phyloP scores from a whole-genome alignment of 805 yeast species.

The Ogataea allantospora region DNA sequence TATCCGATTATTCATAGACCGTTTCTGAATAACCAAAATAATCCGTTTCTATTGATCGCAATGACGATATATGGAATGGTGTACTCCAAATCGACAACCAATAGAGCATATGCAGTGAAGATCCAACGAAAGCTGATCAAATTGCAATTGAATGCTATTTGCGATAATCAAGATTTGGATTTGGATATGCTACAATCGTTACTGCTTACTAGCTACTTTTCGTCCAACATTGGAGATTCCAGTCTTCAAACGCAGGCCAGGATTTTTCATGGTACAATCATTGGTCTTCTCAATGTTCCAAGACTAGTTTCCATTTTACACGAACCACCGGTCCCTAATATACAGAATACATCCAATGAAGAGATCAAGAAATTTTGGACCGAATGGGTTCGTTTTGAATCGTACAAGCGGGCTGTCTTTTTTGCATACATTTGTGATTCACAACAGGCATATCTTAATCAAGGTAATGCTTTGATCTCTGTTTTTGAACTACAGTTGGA shows the following conservation, averaged over 20 bases:
- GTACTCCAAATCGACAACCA: conserved; percentile 13
- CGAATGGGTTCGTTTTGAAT: conserved; percentile 46
- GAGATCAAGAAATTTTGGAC: conserved; percentile 34
- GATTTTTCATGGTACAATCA: conserved; percentile 12
- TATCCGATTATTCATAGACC: conserved; percentile 42
- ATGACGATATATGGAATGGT: conserved; percentile 26
- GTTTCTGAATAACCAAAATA: conserved; percentile 24
- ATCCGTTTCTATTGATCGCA: conserved; percentile 21
- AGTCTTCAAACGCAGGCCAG: conserved; percentile 13
- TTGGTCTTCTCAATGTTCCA: conserved; percentile 26
- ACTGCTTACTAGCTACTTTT: conserved; percentile 26
- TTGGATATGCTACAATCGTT: conserved; percentile 27
- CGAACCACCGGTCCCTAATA: conserved; percentile 17
- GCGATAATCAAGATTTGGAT: conserved; percentile 17
- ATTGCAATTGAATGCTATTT: conserved; percentile 16
- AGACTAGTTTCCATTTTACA: conserved; percentile 20
- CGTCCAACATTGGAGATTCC: conserved; percentile 26
- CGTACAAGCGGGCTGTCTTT: conserved; percentile 41
- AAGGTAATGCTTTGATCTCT: conserved; percentile 35
- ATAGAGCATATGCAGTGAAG: conserved; percentile 15
- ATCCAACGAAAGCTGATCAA: conserved; percentile 24
- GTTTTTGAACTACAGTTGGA: conserved; percentile 44
- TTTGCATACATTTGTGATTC: conserved; percentile 43
- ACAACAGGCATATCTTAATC: conserved; percentile 37
- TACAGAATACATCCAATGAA: background rate